Conservation (phyloP, 208 protist species). For the Trypanosoma scelopori region DNA sequence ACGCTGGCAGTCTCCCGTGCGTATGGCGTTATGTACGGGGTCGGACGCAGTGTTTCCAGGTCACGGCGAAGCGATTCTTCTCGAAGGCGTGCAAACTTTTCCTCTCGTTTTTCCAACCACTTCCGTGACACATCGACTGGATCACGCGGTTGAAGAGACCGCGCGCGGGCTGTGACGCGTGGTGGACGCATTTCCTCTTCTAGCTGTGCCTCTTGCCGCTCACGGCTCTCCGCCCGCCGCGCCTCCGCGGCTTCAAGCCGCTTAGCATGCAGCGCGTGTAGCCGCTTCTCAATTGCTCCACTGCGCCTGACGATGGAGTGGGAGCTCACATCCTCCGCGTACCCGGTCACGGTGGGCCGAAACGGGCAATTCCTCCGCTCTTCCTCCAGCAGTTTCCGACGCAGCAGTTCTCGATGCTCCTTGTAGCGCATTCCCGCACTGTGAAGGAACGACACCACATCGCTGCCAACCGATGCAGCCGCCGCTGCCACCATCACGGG, state of each 20-base stretch:
- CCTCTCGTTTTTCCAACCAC: constrained; percentile 51
- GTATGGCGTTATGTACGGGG: constrained; percentile 57
- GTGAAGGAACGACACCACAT: constrained; percentile 72
- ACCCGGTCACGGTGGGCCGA: constrained; percentile 45
- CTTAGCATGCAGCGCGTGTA: constrained; percentile 56
- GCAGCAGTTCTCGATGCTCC: constrained; percentile 66
- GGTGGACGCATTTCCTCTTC: constrained; percentile 36
- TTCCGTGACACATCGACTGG: constrained; percentile 19
- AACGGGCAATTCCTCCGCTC: constrained; percentile 50
- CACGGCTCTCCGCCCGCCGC: constrained; percentile 27
- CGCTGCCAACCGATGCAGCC: neutral
- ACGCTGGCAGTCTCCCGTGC: constrained; percentile 38
- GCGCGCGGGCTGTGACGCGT: constrained; percentile 38
- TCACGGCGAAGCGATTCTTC: constrained; percentile 37
- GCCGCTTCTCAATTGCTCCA: constrained; percentile 51
- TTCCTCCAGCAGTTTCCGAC: constrained; percentile 38
- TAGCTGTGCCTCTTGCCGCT: constrained; percentile 21
- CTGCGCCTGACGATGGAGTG: constrained; percentile 32
- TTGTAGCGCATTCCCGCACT: constrained; percentile 54
- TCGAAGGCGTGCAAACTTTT: constrained; percentile 28
- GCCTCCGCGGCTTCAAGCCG: constrained; percentile 33
- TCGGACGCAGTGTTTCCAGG: constrained; percentile 29
- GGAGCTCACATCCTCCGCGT: constrained; percentile 40
- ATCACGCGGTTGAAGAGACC: constrained; percentile 21
- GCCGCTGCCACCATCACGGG: constrained; percentile 5